Conservation (phyloP, 805 yeast genomes). For the Clavispora vitiphila region DNA sequence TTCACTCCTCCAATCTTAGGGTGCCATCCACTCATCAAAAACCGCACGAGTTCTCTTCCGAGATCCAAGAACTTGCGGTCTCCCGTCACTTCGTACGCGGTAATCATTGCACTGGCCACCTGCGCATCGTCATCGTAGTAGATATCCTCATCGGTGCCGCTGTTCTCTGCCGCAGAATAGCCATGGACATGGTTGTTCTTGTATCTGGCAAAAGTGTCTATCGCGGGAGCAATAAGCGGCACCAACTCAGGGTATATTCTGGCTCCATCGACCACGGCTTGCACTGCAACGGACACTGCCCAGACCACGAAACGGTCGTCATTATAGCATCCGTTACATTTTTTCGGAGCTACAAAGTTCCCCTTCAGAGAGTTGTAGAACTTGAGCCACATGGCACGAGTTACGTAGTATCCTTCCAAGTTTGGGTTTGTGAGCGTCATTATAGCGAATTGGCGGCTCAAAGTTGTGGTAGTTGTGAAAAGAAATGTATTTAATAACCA, state of each 20-base stretch:
- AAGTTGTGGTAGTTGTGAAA: too few species aligned
- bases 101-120: constrained; percentile 57
- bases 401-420: constrained; percentile 29
- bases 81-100: constrained; percentile 65
- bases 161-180: constrained; percentile 61
- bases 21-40: constrained; percentile 63
- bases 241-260: constrained; percentile 45
- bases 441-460: background rate
- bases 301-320: constrained; percentile 58
- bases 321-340: constrained; percentile 40
- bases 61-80: constrained; percentile 47
- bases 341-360: constrained; percentile 34
- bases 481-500: too few species aligned
- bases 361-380: constrained; percentile 36
- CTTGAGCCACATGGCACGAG: constrained; percentile 37
- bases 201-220: constrained; percentile 46
- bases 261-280: constrained; percentile 65
- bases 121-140: constrained; percentile 77
- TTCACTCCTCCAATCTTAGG: constrained; percentile 54
- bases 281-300: constrained; percentile 63
- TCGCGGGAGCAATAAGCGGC: constrained; percentile 50
- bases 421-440: constrained; percentile 31
- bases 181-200: constrained; percentile 48
- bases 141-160: constrained; percentile 55
- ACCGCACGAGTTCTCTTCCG: constrained; percentile 54